These are phyloP conservation scores for Trypanosoma congolense DNA, from an alignment of 208 protist species.

Conservation along the genomic window DNA sequence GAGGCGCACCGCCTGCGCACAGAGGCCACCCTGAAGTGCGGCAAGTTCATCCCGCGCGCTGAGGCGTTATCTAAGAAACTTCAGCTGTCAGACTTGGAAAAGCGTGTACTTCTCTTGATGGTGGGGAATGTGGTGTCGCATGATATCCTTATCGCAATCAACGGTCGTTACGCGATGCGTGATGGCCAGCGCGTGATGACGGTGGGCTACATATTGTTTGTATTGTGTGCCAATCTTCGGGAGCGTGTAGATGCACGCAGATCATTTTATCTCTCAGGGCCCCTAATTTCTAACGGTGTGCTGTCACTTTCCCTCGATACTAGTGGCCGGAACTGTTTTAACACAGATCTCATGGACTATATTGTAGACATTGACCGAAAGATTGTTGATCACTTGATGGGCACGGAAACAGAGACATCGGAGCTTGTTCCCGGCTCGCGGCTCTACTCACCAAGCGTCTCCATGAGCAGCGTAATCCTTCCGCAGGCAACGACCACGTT, in stretches of 20 bases:
- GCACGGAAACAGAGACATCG: constrained; percentile 76
- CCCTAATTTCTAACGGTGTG: constrained; percentile 69
- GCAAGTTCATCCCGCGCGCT: constrained; percentile 77
- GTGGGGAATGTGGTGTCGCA: constrained; percentile 84
- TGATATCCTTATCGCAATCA: constrained; percentile 86
- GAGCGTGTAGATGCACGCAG: constrained; percentile 74
- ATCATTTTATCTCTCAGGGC: constrained; percentile 84
- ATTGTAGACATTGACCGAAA: constrained; percentile 88
- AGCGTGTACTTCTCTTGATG: constrained; percentile 83
- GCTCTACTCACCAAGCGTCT: constrained; percentile 73
- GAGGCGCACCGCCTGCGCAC: constrained; percentile 63
- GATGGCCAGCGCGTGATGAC: constrained; percentile 74
- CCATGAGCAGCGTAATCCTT: constrained; percentile 82
- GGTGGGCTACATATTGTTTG: constrained; percentile 88
- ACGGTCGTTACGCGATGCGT: constrained; percentile 82
- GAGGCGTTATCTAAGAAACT: constrained; percentile 70
- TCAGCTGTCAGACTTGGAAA: constrained; percentile 84
- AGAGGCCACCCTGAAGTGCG: constrained; percentile 46
- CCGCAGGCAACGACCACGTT: constrained; percentile 66
- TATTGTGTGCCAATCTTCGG: constrained; percentile 83
- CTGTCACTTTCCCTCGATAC: constrained; percentile 60
- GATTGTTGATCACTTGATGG: constrained; percentile 91
- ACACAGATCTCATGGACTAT: constrained; percentile 91
- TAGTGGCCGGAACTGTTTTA: constrained; percentile 58
- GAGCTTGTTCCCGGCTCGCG: constrained; percentile 89